Percentiles rank a stretch among this genome's conserved stretches.
Evolutionary conservation across 805 yeast genomes (phyloP).

Genomic region (Candida krabiensis): DNA sequence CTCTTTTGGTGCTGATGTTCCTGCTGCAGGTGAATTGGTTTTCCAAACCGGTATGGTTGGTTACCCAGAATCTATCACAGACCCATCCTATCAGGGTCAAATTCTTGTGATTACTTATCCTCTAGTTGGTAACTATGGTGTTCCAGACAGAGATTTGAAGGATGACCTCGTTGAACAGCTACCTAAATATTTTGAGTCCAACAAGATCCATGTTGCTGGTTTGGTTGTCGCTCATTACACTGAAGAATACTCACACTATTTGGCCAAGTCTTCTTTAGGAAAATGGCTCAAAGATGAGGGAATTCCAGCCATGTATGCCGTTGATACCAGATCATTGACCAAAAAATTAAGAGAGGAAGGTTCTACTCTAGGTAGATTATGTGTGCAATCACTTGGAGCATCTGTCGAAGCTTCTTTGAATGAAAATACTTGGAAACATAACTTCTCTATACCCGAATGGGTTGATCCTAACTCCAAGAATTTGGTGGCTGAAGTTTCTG

Average conservation of each 20-base stretch:
- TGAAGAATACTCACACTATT: constrained; percentile 90
- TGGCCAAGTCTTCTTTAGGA: constrained; percentile 90
- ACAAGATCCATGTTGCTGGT: constrained; percentile 93
- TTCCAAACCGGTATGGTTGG: constrained; percentile 99
- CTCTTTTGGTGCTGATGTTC: constrained; percentile 90
- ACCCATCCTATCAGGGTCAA: constrained; percentile 98
- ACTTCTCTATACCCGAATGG: constrained; percentile 82
- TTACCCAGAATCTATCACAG: constrained; percentile 96
- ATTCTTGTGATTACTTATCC: constrained; percentile 96
- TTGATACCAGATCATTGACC: constrained; percentile 94
- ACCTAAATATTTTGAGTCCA: constrained; percentile 93
- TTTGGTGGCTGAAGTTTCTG: constrained; percentile 89
- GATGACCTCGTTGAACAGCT: constrained; percentile 74
- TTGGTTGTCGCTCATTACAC: constrained; percentile 95
- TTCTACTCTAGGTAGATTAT: constrained; percentile 87
- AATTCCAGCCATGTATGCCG: constrained; percentile 96
- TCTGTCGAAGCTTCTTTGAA: constrained; percentile 35
- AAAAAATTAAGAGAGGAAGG: constrained; percentile 91
- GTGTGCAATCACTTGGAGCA: constrained; percentile 50
- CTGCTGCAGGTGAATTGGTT: constrained; percentile 95
- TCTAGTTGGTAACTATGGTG: constrained; percentile 98
- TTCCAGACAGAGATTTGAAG: constrained; percentile 79
- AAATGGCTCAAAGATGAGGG: constrained; percentile 90
- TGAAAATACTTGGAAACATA: constrained; percentile 51
- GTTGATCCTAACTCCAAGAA: constrained; percentile 89